Evolutionary conservation across 768 basidiomycete genomes (phyloP), one percentile per base, ranked within the genome.

Genomic region (Lactifluus hygrophoroides): DNA sequence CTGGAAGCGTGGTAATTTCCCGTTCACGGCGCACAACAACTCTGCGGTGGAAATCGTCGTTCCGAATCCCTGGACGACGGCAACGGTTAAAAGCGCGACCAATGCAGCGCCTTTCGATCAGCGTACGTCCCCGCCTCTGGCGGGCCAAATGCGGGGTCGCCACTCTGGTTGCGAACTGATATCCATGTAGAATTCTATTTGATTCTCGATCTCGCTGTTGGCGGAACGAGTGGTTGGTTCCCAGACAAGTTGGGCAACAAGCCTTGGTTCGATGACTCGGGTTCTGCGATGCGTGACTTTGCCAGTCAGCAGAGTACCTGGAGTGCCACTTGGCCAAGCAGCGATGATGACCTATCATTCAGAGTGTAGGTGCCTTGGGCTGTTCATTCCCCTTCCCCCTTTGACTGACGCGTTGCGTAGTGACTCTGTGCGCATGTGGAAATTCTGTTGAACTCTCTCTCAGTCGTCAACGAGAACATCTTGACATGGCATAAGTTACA

Each of bases 191-290:
- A 83, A 17, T 93, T 94, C 71, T 94, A 89, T 72, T 72, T 94
- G 25, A 82, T 90, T 66, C 73, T 94, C 67, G 80, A 88, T 68
- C 79, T 94, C 35, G 90, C 84, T 2, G 89, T 81, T 10, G 92
- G 92, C 10, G 84, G 85, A 2, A 90, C 88, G 37, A 90, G 81
- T 63, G 91, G 84, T 30, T 81, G 77, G 77, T 81, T 80, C 76
- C 76, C 75, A 3, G 80, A 81, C 57, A 70, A 75, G 10, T 81
- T 87, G 44, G 90, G 90, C 17, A 74, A 73, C 64, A 76, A 76
- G 70, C 69, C 70, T 77, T 91, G 88, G 89, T 76, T 83, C 32
- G 83, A 91, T 67, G 72, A 72, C 17, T 79, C 79, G 55, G 62
- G 14, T 70, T 72, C 75, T n/a, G 88, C 88, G 9, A 88, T 88